These are phyloP conservation scores for Tetradesmus obliquus DNA, from an alignment of 139 green algal genomes.

Conservation along the genomic window DNA sequence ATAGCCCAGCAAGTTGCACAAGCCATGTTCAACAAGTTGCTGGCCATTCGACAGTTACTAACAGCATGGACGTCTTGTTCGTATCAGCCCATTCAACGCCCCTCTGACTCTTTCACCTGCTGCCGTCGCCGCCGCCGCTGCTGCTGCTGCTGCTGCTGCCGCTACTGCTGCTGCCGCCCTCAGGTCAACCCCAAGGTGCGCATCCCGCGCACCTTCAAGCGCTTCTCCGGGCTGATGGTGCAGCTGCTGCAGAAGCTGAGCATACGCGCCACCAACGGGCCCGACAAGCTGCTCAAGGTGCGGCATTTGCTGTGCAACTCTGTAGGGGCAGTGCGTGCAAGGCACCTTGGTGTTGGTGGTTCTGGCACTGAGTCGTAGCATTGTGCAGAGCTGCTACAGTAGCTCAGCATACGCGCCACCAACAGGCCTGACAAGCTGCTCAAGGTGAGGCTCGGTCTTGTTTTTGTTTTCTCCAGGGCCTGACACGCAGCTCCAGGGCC, in stretches of 20 bases:
- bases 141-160: background rate
- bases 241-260: slow-evolving; percentile 99
- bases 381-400: slow-evolving; percentile 92
- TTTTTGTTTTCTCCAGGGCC: too few species aligned
- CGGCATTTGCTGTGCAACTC: background rate
- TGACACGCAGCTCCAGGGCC: too few species aligned
- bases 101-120: background rate
- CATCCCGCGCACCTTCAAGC: slow-evolving; percentile 94
- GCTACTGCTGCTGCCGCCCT: background rate
- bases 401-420: slow-evolving; percentile 94
- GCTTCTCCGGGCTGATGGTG: slow-evolving; percentile 96
- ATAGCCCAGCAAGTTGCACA: background rate
- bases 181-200: slow-evolving; percentile 91
- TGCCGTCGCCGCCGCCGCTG: background rate
- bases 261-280: slow-evolving; percentile 95
- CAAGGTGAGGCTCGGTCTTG: background rate
- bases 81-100: background rate
- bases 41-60: background rate
- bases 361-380: too few species aligned
- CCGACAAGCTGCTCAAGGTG: slow-evolving; percentile 96
- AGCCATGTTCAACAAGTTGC: background rate
- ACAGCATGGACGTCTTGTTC: background rate
- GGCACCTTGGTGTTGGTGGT: too few species aligned
- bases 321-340: background rate
- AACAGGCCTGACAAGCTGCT: slow-evolving; percentile 80